Evolutionary conservation across 495 filamentous ascomycete species (phyloP).

Genomic region (Entonaema liquescens): DNA sequence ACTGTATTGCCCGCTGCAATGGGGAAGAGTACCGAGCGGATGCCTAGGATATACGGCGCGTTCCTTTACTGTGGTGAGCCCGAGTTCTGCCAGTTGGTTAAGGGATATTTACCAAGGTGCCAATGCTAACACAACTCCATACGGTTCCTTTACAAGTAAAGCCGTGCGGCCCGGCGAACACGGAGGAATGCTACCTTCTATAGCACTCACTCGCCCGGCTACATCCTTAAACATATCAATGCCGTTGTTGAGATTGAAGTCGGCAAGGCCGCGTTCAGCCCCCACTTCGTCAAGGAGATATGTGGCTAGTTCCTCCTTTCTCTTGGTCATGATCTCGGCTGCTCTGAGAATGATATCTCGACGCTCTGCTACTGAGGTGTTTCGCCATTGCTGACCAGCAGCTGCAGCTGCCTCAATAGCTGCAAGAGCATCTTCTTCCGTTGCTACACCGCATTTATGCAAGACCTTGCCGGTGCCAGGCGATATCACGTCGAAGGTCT

Average conservation of each 20-base stretch:
- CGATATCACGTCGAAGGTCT: constrained; percentile 71
- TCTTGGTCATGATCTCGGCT: constrained; percentile 69
- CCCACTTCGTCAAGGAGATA: constrained; percentile 78
- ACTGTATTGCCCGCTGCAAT: constrained; percentile 83
- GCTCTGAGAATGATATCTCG: constrained; percentile 77
- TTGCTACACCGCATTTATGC: constrained; percentile 69
- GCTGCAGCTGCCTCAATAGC: constrained; percentile 71
- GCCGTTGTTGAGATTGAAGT: constrained; percentile 70
- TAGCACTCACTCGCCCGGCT: constrained; percentile 67
- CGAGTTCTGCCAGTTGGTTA: constrained; percentile 7
- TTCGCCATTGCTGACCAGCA: constrained; percentile 77
- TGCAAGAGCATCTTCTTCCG: constrained; percentile 65
- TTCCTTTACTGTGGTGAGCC: constrained; percentile 65
- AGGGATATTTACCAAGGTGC: constrained; percentile 74
- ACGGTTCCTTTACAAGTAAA: constrained; percentile 81
- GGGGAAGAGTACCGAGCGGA: constrained; percentile 74
- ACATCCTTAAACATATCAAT: constrained; percentile 73
- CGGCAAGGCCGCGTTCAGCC: constrained; percentile 59
- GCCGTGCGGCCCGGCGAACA: constrained; percentile 64
- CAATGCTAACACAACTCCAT: constrained; percentile 81
- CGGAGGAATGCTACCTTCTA: constrained; percentile 70
- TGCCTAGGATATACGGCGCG: constrained; percentile 74
- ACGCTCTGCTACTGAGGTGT: constrained; percentile 66
- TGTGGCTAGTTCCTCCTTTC: constrained; percentile 68
- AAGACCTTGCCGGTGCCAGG: constrained; percentile 70